A percentile compares a stretch with the other conserved stretches of the same genome.
These are phyloP conservation scores for Apiospora pterosperma DNA, from an alignment of 2,329 filamentous ascomycete genomes.

Conservation along the genomic window DNA sequence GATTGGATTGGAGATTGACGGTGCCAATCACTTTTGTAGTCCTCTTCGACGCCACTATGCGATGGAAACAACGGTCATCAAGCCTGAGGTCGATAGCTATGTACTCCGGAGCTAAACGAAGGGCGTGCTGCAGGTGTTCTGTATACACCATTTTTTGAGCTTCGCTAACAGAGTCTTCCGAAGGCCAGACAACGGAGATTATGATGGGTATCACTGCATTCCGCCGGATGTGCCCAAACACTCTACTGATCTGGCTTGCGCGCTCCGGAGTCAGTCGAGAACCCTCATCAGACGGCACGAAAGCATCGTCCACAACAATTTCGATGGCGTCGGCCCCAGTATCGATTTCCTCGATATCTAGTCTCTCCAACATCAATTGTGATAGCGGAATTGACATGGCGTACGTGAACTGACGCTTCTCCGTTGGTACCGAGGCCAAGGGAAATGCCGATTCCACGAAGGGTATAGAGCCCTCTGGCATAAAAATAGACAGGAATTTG, in stretches of 20 bases:
- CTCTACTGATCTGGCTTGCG: conserved; percentile 51
- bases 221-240: conserved; percentile 57
- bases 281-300: conserved; percentile 11
- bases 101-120: conserved; percentile 62
- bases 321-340: conserved; percentile 67
- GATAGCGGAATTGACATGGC: conserved; percentile 61
- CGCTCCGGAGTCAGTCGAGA: conserved; percentile 23
- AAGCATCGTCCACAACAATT: conserved; percentile 47
- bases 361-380: conserved; percentile 46
- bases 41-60: conserved; percentile 48
- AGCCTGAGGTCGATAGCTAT: conserved; percentile 59
- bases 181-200: conserved; percentile 44
- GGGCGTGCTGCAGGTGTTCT: conserved; percentile 54
- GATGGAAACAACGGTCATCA: conserved; percentile 45
- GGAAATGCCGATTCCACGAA: conserved; percentile 64
- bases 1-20: conserved; percentile 38
- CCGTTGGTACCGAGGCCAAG: conserved; percentile 56
- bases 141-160: conserved; percentile 40
- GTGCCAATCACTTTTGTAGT: conserved; percentile 61
- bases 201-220: conserved; percentile 60
- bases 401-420: conserved; percentile 63
- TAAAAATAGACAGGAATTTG: conserved; percentile 62
- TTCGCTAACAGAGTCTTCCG: conserved; percentile 17
- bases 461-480: conserved; percentile 50
- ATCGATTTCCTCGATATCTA: conserved; percentile 63